Conservation (phyloP, 345 rosid species). For the Gossypium thurberi region DNA sequence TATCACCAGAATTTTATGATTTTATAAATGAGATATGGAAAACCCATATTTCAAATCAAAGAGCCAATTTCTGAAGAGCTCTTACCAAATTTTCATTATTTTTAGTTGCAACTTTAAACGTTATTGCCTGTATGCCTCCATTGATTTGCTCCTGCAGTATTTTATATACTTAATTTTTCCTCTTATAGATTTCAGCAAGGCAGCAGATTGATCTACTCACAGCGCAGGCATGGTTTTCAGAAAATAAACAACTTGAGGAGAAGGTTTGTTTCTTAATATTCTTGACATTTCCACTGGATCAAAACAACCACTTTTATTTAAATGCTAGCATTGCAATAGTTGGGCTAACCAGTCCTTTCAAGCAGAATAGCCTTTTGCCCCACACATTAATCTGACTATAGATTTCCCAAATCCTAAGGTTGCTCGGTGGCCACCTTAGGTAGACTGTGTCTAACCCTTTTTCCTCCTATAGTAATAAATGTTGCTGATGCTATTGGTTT, state of each 20-base stretch:
- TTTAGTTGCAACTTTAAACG: background rate
- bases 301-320: too few species aligned
- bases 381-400: background rate
- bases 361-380: background rate
- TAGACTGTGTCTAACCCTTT: background rate
- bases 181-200: constrained; percentile 54
- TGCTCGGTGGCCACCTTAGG: background rate
- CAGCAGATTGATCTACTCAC: constrained; percentile 71
- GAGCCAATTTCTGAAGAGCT: too few species aligned
- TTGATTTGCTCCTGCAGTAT: background rate
- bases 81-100: too few species aligned
- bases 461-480: background rate
- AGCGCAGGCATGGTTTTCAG: constrained; percentile 81
- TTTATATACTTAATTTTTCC: background rate
- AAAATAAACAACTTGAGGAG: constrained; percentile 57
- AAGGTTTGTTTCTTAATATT: constrained; percentile 42
- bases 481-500: background rate
- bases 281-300: background rate
- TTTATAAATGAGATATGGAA: too few species aligned
- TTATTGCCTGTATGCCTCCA: background rate
- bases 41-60: too few species aligned
- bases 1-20: too few species aligned
- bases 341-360: background rate
- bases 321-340: background rate
- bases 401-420: background rate